These are phyloP conservation scores for Odontarrhena argentea DNA, from an alignment of 345 rosid species.

Conservation along the genomic window DNA sequence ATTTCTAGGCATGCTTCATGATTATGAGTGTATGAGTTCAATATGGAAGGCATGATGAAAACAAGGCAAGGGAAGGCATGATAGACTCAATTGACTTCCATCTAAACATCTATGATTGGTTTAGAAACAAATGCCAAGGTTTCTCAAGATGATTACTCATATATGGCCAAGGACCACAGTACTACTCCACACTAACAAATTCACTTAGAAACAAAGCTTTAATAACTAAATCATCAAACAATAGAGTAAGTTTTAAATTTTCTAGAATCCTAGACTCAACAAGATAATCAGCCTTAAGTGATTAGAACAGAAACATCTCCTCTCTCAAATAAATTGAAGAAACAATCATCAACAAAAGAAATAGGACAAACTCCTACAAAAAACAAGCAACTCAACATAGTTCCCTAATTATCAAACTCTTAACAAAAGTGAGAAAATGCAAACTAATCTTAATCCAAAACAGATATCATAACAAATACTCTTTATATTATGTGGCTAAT, in stretches of 20 bases:
- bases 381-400: conserved; percentile 13
- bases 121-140: conserved; percentile 56
- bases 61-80: conserved; percentile 38
- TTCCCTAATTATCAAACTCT: not conserved
- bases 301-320: too few relatives aligned
- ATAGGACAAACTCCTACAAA: conserved; percentile 18
- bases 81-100: conserved; percentile 62
- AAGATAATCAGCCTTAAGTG: too few relatives aligned
- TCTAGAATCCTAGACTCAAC: too few relatives aligned
- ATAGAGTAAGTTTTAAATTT: too few relatives aligned
- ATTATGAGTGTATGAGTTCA: conserved; percentile 68
- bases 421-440: not conserved
- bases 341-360: not conserved
- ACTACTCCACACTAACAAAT: too few relatives aligned
- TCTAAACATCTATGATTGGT: conserved; percentile 52
- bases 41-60: conserved; percentile 44
- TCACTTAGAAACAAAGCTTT: too few relatives aligned
- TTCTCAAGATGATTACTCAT: conserved; percentile 35
- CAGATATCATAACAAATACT: not conserved
- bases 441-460: conserved; percentile 2
- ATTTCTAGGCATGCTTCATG: conserved; percentile 71
- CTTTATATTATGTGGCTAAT: not conserved
- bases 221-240: too few relatives aligned
- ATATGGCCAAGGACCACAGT: too few relatives aligned
- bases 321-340: too few relatives aligned